Conservation (phyloP, 2,329 filamentous ascomycete genomes). For the Ceratocystis destructans region DNA sequence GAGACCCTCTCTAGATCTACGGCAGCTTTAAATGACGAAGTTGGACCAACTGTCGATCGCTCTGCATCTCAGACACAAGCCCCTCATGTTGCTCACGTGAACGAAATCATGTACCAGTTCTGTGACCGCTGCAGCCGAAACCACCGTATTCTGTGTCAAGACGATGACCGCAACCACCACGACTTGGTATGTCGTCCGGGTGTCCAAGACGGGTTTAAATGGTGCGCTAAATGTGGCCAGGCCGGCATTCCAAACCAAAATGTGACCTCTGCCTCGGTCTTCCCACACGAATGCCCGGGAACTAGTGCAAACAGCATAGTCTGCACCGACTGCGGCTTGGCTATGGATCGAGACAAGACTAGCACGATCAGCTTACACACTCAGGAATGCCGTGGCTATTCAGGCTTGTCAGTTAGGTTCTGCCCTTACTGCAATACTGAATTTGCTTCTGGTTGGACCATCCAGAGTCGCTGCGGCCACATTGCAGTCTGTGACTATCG, state of each 20-base stretch:
- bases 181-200: conserved; percentile 21
- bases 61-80: background rate
- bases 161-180: conserved; percentile 21
- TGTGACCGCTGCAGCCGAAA: conserved; percentile 23
- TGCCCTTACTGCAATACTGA: conserved; percentile 22
- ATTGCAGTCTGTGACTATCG: conserved; percentile 13
- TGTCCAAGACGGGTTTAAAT: conserved; percentile 18
- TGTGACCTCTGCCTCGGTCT: conserved; percentile 10
- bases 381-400: conserved; percentile 20
- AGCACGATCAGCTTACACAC: conserved; percentile 18
- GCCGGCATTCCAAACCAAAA: conserved; percentile 16
- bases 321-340: conserved; percentile 21
- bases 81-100: conserved; percentile 5
- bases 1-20: background rate
- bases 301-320: conserved; percentile 5
- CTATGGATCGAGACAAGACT: conserved; percentile 5
- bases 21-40: background rate
- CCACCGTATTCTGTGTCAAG: conserved; percentile 18
- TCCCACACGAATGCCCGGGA: conserved; percentile 20
- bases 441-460: background rate
- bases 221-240: conserved; percentile 21
- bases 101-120: conserved; percentile 21
- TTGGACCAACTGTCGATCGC: background rate
- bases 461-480: conserved; percentile 11
- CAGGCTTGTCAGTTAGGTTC: conserved; percentile 18